A percentile compares a stretch with the other conserved stretches of the same genome.
Evolutionary conservation across 1,284 basidiomycete genomes (phyloP).

Genomic region (Takashimella tepidaria): DNA sequence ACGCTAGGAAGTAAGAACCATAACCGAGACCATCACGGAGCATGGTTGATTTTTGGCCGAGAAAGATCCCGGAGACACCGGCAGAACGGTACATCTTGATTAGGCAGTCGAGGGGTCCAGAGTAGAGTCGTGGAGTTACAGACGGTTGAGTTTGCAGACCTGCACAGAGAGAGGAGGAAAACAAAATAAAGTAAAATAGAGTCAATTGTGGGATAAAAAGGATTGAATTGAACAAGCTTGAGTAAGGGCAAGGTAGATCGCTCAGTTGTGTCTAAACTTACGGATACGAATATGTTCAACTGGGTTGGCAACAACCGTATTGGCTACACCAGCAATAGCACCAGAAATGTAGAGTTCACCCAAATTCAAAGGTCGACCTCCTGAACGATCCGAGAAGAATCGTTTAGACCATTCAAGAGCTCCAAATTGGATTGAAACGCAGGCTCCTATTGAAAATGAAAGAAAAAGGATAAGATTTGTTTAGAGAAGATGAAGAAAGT

Average conservation of each 20-base stretch:
- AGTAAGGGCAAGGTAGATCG: too few relatives aligned
- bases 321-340: conserved; percentile 79
- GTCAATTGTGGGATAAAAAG: too few relatives aligned
- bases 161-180: conserved; percentile 33
- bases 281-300: conserved; percentile 98
- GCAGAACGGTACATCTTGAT: conserved; percentile 64
- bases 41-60: conserved; percentile 87
- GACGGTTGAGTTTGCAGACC: conserved; percentile 83
- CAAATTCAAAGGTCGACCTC: conserved; percentile 28
- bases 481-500: not conserved
- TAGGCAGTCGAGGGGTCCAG: conserved; percentile 80
- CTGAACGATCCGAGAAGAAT: conserved; percentile 52
- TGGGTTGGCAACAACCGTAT: conserved; percentile 87
- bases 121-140: conserved; percentile 60
- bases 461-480: too few relatives aligned
- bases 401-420: conserved; percentile 86
- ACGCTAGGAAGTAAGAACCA: conserved; percentile 84
- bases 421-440: conserved; percentile 95
- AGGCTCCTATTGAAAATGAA: conserved; percentile 20
- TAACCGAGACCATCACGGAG: conserved; percentile 80
- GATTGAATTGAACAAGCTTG: too few relatives aligned
- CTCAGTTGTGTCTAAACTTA: conserved; percentile 54
- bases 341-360: conserved; percentile 73
- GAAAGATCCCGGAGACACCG: conserved; percentile 82
- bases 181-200: too few relatives aligned